A percentile compares a stretch with the other conserved stretches of the same genome.
Evolutionary conservation across 257 asterid genomes (phyloP).

Genomic region (Gentiana dahurica): DNA sequence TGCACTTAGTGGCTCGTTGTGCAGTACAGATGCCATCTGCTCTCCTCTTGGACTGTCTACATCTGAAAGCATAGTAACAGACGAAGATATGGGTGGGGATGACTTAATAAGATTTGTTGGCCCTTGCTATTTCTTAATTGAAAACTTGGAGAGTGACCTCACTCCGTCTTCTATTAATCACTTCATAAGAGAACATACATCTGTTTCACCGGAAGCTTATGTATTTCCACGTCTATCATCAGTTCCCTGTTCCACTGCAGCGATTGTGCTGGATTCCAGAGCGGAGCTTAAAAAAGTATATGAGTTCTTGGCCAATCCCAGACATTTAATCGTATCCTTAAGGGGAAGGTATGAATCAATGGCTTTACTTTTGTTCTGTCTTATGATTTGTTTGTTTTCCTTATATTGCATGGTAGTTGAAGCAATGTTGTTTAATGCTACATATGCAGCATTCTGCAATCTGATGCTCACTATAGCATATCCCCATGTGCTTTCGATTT

Average conservation of each 20-base stretch:
- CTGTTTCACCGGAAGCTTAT: constrained; percentile 29
- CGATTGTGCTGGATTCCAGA: constrained; percentile 30
- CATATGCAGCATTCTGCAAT: neutral
- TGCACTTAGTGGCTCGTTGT: constrained; percentile 4
- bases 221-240: constrained; percentile 30
- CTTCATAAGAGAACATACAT: constrained; percentile 29
- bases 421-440: neutral
- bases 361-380: neutral
- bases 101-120: constrained; percentile 2
- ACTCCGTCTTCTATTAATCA: constrained; percentile 23
- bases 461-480: neutral
- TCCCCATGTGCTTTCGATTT: neutral
- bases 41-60: neutral
- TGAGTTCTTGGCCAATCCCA: constrained; percentile 34
- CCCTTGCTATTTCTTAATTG: constrained; percentile 21
- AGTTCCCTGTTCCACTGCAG: constrained; percentile 35
- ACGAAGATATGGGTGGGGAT: constrained; percentile 36
- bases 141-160: constrained; percentile 40
- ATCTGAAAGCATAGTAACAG: neutral
- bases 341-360: constrained; percentile 39
- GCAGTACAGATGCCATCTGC: constrained; percentile 6
- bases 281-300: constrained; percentile 23
- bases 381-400: neutral
- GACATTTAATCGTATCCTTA: constrained; percentile 39
- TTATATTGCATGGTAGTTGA: neutral